A percentile compares a stretch with the other conserved stretches of the same genome.
Evolutionary conservation across 2,329 filamentous ascomycete genomes (phyloP).

Genomic region (Coniochaeta sp.): DNA sequence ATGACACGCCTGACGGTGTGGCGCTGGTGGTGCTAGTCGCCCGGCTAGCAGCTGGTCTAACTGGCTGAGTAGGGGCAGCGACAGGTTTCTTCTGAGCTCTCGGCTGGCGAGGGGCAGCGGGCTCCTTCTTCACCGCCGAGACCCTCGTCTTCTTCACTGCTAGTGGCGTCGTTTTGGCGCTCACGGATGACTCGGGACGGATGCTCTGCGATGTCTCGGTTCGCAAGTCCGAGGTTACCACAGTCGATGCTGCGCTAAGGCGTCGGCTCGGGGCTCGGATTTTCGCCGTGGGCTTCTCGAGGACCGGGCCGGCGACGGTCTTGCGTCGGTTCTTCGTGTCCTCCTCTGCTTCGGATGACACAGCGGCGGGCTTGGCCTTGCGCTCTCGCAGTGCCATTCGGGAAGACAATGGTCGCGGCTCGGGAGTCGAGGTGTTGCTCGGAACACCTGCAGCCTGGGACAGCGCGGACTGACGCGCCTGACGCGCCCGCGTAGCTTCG

Average conservation of each 20-base stretch:
- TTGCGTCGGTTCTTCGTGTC: conserved; percentile 45
- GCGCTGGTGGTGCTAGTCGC: conserved; percentile 2
- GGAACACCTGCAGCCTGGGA: conserved; percentile 3
- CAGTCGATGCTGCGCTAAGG: conserved; percentile 39
- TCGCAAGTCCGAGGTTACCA: conserved; percentile 21
- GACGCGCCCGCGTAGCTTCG: conserved; percentile 54
- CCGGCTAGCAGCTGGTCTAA: conserved; percentile 9
- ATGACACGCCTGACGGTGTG: background rate
- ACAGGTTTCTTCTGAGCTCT: conserved; percentile 29
- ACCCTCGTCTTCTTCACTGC: conserved; percentile 55
- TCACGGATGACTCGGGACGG: conserved; percentile 35
- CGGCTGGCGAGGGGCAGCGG: conserved; percentile 11
- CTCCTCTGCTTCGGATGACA: conserved; percentile 33
- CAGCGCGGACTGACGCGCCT: conserved; percentile 56
- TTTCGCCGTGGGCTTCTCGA: conserved; percentile 32
- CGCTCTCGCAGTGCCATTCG: conserved; percentile 67
- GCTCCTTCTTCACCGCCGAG: conserved; percentile 34
- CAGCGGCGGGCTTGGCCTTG: conserved; percentile 50
- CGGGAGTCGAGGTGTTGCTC: conserved; percentile 3
- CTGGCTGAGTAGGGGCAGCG: conserved; percentile 6
- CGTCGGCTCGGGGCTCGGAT: conserved; percentile 31
- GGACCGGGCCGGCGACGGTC: conserved; percentile 50
- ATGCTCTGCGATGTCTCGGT: conserved; percentile 34
- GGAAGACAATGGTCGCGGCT: conserved; percentile 16
- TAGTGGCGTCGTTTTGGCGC: conserved; percentile 29